A percentile compares a stretch with the other conserved stretches of the same genome.
Conservation (phyloP, 2,329 filamentous ascomycete genomes). For the Aspergillus costaricaensis region DNA sequence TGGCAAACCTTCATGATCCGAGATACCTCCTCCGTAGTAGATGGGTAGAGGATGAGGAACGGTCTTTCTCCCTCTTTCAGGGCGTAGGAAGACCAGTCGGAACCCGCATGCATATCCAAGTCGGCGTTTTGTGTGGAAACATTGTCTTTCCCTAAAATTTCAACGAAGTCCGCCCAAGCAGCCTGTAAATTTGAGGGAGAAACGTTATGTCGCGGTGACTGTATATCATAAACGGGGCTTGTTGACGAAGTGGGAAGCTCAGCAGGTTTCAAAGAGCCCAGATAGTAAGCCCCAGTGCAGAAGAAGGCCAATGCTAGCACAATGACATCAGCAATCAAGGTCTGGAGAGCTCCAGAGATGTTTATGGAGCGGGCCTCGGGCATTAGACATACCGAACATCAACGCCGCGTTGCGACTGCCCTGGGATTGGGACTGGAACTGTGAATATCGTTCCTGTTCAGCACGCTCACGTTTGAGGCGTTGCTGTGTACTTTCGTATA, state of each 20-base stretch:
- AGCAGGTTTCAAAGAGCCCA: constrained; percentile 53
- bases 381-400: constrained; percentile 34
- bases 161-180: constrained; percentile 64
- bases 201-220: constrained; percentile 57
- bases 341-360: not conserved
- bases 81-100: constrained; percentile 62
- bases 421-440: constrained; percentile 44
- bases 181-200: constrained; percentile 61
- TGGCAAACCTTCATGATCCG: constrained; percentile 88
- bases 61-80: constrained; percentile 46
- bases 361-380: not conserved
- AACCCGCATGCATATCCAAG: constrained; percentile 59
- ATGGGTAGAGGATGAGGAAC: constrained; percentile 71
- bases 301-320: constrained; percentile 53
- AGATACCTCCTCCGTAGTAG: constrained; percentile 79
- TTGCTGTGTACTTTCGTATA: constrained; percentile 63
- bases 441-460: constrained; percentile 55
- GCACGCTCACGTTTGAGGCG: constrained; percentile 60
- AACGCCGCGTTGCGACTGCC: constrained; percentile 42
- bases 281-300: constrained; percentile 57
- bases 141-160: constrained; percentile 63
- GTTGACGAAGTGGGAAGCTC: constrained; percentile 57
- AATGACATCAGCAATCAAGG: not conserved
- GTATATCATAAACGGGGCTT: constrained; percentile 51
- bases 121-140: constrained; percentile 60